Percentiles rank a stretch among this genome's conserved stretches.
These are phyloP conservation scores for Trifolium fragiferum DNA, from an alignment of 306 rosid genomes.

Conservation along the genomic window DNA sequence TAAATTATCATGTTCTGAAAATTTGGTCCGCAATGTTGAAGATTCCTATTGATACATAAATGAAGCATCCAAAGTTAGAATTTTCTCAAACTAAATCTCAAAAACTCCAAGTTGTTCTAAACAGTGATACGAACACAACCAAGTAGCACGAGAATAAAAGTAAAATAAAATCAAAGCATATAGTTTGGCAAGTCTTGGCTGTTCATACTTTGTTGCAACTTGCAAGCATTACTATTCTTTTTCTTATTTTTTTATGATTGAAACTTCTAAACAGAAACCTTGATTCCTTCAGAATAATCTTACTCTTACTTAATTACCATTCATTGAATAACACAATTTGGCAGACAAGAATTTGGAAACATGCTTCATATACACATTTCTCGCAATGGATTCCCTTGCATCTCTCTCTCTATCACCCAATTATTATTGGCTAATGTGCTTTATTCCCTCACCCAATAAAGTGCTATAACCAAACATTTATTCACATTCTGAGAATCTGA, in stretches of 20 bases:
- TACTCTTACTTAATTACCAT: background rate
- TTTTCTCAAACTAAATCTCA: background rate
- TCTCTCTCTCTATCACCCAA: slow-evolving; percentile 20
- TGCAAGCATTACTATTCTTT: slow-evolving; percentile 7
- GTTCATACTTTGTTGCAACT: slow-evolving; percentile 25
- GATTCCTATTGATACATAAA: slow-evolving; percentile 69
- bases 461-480: slow-evolving; percentile 3
- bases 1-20: slow-evolving; percentile 73
- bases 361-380: background rate
- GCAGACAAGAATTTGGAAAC: slow-evolving; percentile 19
- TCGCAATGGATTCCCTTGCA: background rate
- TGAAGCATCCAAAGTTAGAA: slow-evolving; percentile 37
- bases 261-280: background rate
- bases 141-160: background rate
- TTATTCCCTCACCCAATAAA: slow-evolving; percentile 6
- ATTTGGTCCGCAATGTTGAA: slow-evolving; percentile 70
- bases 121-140: background rate
- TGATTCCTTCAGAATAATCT: background rate
- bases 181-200: background rate
- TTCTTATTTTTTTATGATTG: background rate
- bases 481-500: slow-evolving; percentile 11
- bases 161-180: slow-evolving; percentile 9
- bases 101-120: slow-evolving; percentile 1
- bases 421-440: slow-evolving; percentile 29
- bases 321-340: background rate